Evolutionary conservation across 331 rosid species (phyloP).

Genomic region (Stylosanthes scabra): DNA sequence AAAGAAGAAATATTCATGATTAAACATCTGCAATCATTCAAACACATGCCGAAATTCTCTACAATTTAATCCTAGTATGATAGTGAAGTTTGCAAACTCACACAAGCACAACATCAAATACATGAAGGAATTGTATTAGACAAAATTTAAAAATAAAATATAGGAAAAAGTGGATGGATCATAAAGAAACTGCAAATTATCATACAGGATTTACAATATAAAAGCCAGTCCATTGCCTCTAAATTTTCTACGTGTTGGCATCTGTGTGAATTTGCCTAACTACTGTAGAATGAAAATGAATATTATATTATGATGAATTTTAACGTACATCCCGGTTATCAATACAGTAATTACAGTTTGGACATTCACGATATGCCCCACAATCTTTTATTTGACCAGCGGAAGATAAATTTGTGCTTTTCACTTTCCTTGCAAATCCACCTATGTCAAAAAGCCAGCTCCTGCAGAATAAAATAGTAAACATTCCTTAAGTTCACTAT

Average conservation of each 20-base stretch:
- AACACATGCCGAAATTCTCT: constrained; percentile 17
- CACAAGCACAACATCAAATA: constrained; percentile 6
- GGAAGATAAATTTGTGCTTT: constrained; percentile 52
- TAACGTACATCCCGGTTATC: constrained; percentile 87
- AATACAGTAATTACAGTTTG: constrained; percentile 64
- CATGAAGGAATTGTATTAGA: not conserved
- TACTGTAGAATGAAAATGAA: constrained; percentile 27
- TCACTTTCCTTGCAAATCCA: constrained; percentile 87
- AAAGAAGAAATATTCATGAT: constrained; percentile 27
- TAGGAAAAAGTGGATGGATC: not conserved
- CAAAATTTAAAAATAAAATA: constrained; percentile 2
- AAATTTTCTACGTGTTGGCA: not conserved
- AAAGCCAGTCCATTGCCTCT: constrained; percentile 5
- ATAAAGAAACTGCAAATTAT: not conserved
- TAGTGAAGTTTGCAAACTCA: constrained; percentile 26
- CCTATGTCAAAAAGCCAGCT: constrained; percentile 77
- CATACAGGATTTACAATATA: constrained; percentile 20
- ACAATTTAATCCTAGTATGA: constrained; percentile 3
- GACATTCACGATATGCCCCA: constrained; percentile 86
- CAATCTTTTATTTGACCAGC: constrained; percentile 69
- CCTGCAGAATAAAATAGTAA: constrained; percentile 52
- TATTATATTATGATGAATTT: constrained; percentile 9
- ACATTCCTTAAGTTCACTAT: constrained; percentile 25
- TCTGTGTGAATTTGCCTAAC: constrained; percentile 12
- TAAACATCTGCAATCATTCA: constrained; percentile 25